phyloP scores from a whole-genome alignment of 768 basidiomycete species.

The Phylloporus arenicola region DNA sequence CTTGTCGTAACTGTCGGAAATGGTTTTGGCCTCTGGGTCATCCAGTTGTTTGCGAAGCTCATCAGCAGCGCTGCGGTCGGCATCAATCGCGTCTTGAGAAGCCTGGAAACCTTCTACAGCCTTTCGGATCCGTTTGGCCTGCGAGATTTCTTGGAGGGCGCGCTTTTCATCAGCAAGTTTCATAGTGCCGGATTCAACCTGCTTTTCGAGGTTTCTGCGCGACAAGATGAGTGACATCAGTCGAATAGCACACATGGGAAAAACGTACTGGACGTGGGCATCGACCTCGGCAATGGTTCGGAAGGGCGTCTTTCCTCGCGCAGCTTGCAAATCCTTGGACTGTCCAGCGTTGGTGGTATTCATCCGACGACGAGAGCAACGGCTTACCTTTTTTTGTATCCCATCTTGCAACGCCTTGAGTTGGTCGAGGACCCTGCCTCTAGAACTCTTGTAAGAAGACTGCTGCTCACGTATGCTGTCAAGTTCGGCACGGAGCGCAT shows the following conservation, averaged over 20 bases:
- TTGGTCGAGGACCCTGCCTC: conserved; percentile 71
- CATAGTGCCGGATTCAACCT: conserved; percentile 87
- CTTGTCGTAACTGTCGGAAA: conserved; percentile 73
- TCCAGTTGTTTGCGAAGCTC: conserved; percentile 80
- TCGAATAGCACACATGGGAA: conserved; percentile 1
- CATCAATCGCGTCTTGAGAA: conserved; percentile 76
- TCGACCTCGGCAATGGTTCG: conserved; percentile 86
- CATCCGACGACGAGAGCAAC: background rate
- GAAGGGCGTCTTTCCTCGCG: conserved; percentile 71
- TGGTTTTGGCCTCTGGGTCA: conserved; percentile 82
- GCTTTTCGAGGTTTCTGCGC: conserved; percentile 72
- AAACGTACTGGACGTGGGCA: conserved; percentile 70
- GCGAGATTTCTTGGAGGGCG: conserved; percentile 83
- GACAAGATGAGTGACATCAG: conserved; percentile 4
- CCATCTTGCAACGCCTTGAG: conserved; percentile 72
- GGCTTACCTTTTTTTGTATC: conserved; percentile 71
- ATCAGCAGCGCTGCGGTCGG: conserved; percentile 67
- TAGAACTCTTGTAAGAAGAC: conserved; percentile 64
- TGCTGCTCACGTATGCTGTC: conserved; percentile 76
- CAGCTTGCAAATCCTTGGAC: conserved; percentile 83
- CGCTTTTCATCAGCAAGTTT: conserved; percentile 95
- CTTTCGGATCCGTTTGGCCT: conserved; percentile 63
- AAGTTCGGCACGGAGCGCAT: conserved; percentile 71
- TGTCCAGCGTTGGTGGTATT: conserved; percentile 26
- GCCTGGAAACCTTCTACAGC: conserved; percentile 77